Base-by-base conservation (phyloP, 2,329 filamentous ascomycete genomes). In the Capronia coronata region DNA sequence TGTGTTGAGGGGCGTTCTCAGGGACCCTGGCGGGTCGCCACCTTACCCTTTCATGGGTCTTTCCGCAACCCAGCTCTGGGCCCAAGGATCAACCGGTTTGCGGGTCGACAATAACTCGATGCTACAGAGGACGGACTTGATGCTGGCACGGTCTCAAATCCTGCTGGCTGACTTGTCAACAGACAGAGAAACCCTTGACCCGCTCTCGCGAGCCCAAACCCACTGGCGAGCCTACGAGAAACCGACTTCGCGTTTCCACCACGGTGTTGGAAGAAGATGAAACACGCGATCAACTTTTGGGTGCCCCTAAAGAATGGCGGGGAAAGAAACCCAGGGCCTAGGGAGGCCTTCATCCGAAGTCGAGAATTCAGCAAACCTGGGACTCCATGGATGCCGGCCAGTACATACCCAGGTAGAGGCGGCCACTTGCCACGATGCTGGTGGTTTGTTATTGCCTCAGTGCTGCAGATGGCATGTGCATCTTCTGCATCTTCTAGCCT, bases 261-360 rank as follows among this genome's bases (percentile, higher is more conserved):
- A 44, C 19, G 11, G 22, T 29, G 29, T 42, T 41, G 25, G 34
- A 41, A 45, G 21, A 46, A 37, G 13, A 55, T 56, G 54, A 56
- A 56, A 56, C 54, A 56, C 54, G 27, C 49, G 44, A 30, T 43
- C 42, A 27, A 35, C 19, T 45, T 42, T 27, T 30, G 30, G n/a
- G 32, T 30, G 41, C 43, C n/a, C 30, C 32, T n/a, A 32, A 41
- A 29, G 37, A 25, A 43, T 46, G 27, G 49, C 52, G 52, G 52
- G 52, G 52, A 55, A n/a, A 49, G 49, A 37, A 37, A 40, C 45
- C 52, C 41, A 44, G 30, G 40, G n/a, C 21, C n/a, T n/a, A n/a
- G n/a, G n/a, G n/a, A n/a, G n/a, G n/a, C n/a, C 43, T 16, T 30
- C 23, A 43, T 49, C 52, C 42, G 46, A 25, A 52, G 52, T 43